Conservation (phyloP, 1,284 basidiomycete genomes). For the Dichomitus squalens region DNA sequence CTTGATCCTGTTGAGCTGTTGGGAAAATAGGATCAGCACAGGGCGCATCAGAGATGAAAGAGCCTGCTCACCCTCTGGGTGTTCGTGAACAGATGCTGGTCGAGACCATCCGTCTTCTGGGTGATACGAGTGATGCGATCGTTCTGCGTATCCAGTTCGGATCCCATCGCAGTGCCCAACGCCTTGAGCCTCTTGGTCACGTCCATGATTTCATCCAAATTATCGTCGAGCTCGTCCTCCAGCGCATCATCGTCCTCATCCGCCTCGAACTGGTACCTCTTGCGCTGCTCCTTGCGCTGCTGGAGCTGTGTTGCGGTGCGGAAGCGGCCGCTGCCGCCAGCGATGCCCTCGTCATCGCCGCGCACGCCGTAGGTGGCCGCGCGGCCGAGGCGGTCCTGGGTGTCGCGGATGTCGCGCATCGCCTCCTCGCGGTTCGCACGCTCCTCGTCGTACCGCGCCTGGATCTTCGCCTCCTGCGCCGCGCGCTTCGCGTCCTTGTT, state of each 20-base stretch:
- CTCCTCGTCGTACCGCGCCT: constrained; percentile 89
- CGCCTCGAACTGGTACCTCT: constrained; percentile 94
- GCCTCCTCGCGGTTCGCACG: constrained; percentile 83
- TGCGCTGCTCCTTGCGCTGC: constrained; percentile 68
- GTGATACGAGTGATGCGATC: constrained; percentile 67
- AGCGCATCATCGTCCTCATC: constrained; percentile 95
- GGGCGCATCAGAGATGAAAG: neutral
- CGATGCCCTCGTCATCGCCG: constrained; percentile 51
- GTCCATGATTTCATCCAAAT: constrained; percentile 87
- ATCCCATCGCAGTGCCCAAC: constrained; percentile 82
- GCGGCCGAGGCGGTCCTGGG: constrained; percentile 83
- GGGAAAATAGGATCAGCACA: constrained; percentile 8
- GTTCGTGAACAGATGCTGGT: constrained; percentile 65
- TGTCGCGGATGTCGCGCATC: constrained; percentile 84
- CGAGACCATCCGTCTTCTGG: constrained; percentile 68
- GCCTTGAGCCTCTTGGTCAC: constrained; percentile 85
- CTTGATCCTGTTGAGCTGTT: constrained; percentile 72
- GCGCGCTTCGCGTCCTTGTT: constrained; percentile 92
- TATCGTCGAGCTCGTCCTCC: constrained; percentile 85
- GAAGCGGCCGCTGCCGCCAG: constrained; percentile 43
- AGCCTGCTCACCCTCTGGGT: constrained; percentile 64
- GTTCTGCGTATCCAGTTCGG: constrained; percentile 82
- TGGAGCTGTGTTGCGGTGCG: constrained; percentile 51
- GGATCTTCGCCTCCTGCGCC: constrained; percentile 88
- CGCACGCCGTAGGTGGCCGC: constrained; percentile 66